These are phyloP conservation scores for Deinandra increscens DNA, from an alignment of 129 eudicot genomes.

Conservation along the genomic window DNA sequence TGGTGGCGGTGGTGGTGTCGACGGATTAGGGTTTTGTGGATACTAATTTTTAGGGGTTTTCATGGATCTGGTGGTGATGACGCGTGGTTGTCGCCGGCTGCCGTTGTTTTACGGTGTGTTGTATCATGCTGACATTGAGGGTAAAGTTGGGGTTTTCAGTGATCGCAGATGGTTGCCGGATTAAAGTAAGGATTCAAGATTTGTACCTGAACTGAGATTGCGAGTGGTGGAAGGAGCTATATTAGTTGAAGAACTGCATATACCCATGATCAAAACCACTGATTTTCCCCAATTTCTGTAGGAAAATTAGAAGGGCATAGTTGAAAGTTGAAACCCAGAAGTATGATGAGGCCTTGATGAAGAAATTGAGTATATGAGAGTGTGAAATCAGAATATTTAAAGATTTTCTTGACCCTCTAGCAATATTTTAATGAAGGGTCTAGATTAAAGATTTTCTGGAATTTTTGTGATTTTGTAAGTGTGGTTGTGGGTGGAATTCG, in stretches of 20 bases:
- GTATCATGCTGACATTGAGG: no score
- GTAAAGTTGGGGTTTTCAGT: no score
- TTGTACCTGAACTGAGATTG: constrained; percentile 44
- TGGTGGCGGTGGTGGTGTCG: no score
- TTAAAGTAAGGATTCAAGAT: not conserved
- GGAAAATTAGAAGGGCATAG: constrained; percentile 22
- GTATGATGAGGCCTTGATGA: constrained; percentile 13
- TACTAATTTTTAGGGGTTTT: no score
- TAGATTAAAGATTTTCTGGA: no score
- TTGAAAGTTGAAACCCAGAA: not conserved
- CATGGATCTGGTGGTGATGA: no score
- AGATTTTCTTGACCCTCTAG: not conserved
- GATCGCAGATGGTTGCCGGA: no score
- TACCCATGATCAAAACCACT: constrained; percentile 41
- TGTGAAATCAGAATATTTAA: constrained; percentile 14
- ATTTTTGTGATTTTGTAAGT: constrained; percentile 6
- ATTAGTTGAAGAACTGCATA: constrained; percentile 38
- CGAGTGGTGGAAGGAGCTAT: constrained; percentile 35
- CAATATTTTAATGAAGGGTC: no score
- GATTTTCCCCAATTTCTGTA: not conserved
- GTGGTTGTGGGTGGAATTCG: constrained; percentile 1
- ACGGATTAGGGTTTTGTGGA: no score
- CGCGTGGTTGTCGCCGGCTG: no score
- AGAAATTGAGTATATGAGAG: not conserved
- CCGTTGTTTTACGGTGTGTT: no score